These are phyloP conservation scores for Stevia rebaudiana DNA, from an alignment of 140 eudicot species.

Conservation along the genomic window DNA sequence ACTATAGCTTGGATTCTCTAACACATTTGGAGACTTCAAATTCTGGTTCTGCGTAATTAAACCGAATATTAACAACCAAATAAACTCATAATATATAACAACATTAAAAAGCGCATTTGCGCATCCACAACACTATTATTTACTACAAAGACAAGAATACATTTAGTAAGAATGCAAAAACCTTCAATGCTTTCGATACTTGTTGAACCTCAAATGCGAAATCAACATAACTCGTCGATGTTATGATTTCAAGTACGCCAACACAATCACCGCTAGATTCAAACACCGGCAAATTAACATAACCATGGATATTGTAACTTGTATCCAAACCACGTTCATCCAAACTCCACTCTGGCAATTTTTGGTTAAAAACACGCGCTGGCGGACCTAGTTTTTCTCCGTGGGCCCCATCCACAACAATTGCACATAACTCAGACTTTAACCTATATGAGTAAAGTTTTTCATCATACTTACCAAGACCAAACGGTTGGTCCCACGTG, in stretches of 20 bases:
- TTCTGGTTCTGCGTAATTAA: neutral
- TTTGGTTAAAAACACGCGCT: slow-evolving; percentile 22
- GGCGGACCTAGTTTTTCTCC: slow-evolving; percentile 15
- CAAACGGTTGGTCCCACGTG: slow-evolving; percentile 31
- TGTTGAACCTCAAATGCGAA: slow-evolving; percentile 14
- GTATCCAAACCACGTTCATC: neutral
- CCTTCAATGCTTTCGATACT: neutral
- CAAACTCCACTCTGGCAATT: slow-evolving; percentile 23
- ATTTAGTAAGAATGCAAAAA: too few species aligned
- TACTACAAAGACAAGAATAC: neutral
- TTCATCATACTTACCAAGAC: slow-evolving; percentile 13
- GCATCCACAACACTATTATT: too few species aligned
- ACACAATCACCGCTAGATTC: slow-evolving; percentile 21
- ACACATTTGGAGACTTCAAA: slow-evolving; percentile 16
- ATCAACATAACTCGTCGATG: neutral
- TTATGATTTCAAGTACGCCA: slow-evolving; percentile 33
- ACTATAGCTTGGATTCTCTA: neutral
- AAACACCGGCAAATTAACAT: slow-evolving; percentile 28
- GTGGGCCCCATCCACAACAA: slow-evolving; percentile 9
- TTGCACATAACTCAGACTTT: slow-evolving; percentile 3
- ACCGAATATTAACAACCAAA: too few species aligned
- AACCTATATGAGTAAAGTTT: slow-evolving; percentile 25
- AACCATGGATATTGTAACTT: slow-evolving; percentile 1
- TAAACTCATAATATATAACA: neutral
- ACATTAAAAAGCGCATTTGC: neutral